phyloP scores from a whole-genome alignment of 208 protist genomes.

The Zelonia costaricensis region DNA sequence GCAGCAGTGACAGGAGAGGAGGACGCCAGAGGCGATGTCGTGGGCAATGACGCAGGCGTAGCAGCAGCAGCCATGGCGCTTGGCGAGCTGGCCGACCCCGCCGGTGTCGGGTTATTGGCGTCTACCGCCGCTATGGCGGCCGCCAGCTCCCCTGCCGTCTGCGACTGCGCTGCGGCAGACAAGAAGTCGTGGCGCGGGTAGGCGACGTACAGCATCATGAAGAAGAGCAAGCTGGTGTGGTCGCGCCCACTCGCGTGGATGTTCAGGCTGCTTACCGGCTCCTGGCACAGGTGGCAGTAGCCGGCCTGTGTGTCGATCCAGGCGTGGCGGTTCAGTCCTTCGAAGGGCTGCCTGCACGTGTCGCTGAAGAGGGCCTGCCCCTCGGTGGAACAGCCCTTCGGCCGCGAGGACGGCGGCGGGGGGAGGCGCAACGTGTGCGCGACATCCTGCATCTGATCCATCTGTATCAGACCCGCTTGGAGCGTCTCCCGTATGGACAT shows the following conservation, averaged over 20 bases:
- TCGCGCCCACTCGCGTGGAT: slow-evolving; percentile 78
- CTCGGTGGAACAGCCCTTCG: slow-evolving; percentile 44
- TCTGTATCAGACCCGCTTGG: no score
- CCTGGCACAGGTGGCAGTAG: slow-evolving; percentile 86
- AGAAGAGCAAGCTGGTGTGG: slow-evolving; percentile 83
- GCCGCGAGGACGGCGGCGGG: neutral
- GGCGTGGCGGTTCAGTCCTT: slow-evolving; percentile 79
- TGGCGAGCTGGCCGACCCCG: no score
- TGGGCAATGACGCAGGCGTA: neutral
- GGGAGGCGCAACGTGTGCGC: no score
- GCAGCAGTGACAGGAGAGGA: neutral
- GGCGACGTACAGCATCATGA: slow-evolving; percentile 75
- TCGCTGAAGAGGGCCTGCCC: slow-evolving; percentile 22
- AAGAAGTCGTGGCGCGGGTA: slow-evolving; percentile 50
- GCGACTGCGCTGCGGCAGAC: slow-evolving; percentile 1
- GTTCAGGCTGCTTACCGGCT: slow-evolving; percentile 59
- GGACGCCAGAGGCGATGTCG: no score
- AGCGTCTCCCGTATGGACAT: no score
- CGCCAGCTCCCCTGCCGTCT: slow-evolving; percentile 5
- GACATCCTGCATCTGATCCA: no score
- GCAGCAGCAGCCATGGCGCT: neutral
- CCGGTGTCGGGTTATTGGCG: neutral
- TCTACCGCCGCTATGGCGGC: neutral
- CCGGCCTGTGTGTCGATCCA: slow-evolving; percentile 68
- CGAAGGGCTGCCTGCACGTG: slow-evolving; percentile 45